These are phyloP conservation scores for Rubus idaeus DNA, from an alignment of 306 rosid genomes.

Conservation along the genomic window DNA sequence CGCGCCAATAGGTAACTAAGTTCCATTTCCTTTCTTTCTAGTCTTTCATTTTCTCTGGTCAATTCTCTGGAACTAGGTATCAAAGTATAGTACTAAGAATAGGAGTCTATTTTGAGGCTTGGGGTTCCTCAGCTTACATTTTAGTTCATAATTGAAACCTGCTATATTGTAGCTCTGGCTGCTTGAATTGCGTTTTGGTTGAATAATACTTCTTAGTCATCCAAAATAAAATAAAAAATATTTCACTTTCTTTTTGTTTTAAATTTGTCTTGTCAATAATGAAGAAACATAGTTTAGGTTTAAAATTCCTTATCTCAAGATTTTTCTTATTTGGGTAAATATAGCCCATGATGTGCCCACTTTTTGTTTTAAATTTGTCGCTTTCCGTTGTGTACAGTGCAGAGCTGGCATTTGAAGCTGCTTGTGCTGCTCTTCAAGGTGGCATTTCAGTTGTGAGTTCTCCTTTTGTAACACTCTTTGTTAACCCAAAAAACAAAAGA, in stretches of 20 bases:
- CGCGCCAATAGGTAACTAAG: slow-evolving; percentile 61
- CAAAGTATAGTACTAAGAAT: too few species aligned
- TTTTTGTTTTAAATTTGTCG: slow-evolving; percentile 17
- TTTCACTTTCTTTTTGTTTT: background rate
- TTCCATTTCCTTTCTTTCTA: background rate
- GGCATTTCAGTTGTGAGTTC: slow-evolving; percentile 84
- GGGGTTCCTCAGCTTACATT: too few species aligned
- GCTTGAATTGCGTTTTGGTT: background rate
- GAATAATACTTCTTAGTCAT: background rate
- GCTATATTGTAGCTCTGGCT: too few species aligned
- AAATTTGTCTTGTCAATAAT: background rate
- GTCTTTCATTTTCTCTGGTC: too few species aligned
- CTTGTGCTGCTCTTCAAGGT: slow-evolving; percentile 80
- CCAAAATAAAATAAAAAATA: too few species aligned
- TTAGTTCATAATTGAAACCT: too few species aligned
- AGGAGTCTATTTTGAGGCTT: too few species aligned
- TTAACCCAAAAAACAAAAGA: too few species aligned
- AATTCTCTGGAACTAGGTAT: background rate
- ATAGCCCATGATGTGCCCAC: background rate
- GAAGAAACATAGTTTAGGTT: background rate
- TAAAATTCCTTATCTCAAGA: too few species aligned
- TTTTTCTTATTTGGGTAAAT: background rate
- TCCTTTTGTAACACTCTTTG: background rate
- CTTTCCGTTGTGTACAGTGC: slow-evolving; percentile 47
- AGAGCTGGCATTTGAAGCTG: slow-evolving; percentile 80